Evolutionary conservation across 129 eudicot species (phyloP).

Genomic region (Saussurea involucrata): DNA sequence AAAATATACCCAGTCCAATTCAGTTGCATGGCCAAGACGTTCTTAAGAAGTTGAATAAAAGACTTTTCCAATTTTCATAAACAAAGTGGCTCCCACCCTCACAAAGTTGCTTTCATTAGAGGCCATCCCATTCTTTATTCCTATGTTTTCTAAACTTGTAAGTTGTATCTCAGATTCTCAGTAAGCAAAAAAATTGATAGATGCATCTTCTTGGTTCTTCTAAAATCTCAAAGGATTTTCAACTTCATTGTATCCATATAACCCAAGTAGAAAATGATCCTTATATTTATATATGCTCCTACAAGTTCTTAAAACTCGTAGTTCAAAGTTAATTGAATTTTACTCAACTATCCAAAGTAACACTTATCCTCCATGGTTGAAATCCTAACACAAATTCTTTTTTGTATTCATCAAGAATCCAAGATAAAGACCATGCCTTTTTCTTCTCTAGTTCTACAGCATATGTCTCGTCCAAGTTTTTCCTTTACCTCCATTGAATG

Average conservation of each 20-base stretch:
- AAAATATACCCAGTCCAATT: not conserved
- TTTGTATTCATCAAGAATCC: not conserved
- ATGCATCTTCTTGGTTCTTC: not conserved
- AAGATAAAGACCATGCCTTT: constrained; percentile 2
- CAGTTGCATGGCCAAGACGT: not conserved
- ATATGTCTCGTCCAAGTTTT: not conserved
- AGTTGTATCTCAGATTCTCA: not conserved
- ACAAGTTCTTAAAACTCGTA: not conserved
- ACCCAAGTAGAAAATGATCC: not conserved
- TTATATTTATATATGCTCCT: not conserved
- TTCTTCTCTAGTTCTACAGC: constrained; percentile 3
- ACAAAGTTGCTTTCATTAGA: not conserved
- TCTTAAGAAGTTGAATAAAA: not conserved
- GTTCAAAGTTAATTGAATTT: not conserved
- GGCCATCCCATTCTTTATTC: not conserved
- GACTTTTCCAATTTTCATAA: not conserved
- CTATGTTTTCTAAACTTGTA: not conserved
- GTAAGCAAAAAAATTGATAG: not conserved
- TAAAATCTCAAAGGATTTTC: not conserved
- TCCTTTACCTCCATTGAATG: not conserved
- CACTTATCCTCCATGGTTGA: not conserved
- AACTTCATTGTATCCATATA: not conserved
- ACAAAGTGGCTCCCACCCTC: not conserved
- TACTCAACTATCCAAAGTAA: not conserved
- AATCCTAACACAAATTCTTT: not conserved